A percentile compares a stretch with the other conserved stretches of the same genome.
phyloP scores from a whole-genome alignment of 768 basidiomycete genomes.

The Amanita phalloides region DNA sequence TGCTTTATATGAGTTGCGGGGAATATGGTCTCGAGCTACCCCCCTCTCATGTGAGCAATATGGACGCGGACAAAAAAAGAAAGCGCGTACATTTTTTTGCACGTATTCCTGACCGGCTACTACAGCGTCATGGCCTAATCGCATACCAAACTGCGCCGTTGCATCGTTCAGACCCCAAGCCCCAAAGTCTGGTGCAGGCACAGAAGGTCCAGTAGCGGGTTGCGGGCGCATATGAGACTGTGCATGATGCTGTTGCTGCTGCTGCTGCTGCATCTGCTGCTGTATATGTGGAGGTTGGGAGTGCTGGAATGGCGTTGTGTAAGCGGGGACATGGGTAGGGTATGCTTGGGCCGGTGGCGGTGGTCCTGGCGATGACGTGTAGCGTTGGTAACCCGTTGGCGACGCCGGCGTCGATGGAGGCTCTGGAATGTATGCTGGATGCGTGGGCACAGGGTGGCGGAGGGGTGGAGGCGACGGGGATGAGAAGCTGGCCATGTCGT shows the following conservation, averaged over 20 bases:
- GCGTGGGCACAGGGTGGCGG: constrained; percentile 82
- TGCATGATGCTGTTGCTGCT: constrained; percentile 12
- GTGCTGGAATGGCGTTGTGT: constrained; percentile 40
- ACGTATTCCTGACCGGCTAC: constrained; percentile 94
- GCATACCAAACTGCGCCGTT: constrained; percentile 94
- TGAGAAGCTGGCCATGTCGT: constrained; percentile 18
- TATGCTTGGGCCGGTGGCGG: constrained; percentile 19
- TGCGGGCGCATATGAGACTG: constrained; percentile 22
- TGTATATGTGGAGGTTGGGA: constrained; percentile 24
- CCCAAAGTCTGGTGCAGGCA: constrained; percentile 37
- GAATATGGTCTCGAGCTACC: constrained; percentile 70
- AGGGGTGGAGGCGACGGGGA: constrained; percentile 65
- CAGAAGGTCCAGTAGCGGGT: constrained; percentile 18
- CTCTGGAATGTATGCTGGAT: constrained; percentile 78
- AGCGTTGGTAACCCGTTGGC: constrained; percentile 67
- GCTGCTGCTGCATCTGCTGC: constrained; percentile 19
- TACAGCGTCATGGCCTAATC: constrained; percentile 85
- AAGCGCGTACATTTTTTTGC: constrained; percentile 71
- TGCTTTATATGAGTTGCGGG: constrained; percentile 74
- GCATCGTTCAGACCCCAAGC: constrained; percentile 87
- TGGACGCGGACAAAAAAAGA: background rate
- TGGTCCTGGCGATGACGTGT: constrained; percentile 47
- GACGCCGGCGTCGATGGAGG: constrained; percentile 69
- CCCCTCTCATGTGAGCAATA: constrained; percentile 8
- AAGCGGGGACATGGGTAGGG: constrained; percentile 32